Evolutionary conservation across 2,329 filamentous ascomycete species (phyloP).

Genomic region (Fusarium subtropicale): DNA sequence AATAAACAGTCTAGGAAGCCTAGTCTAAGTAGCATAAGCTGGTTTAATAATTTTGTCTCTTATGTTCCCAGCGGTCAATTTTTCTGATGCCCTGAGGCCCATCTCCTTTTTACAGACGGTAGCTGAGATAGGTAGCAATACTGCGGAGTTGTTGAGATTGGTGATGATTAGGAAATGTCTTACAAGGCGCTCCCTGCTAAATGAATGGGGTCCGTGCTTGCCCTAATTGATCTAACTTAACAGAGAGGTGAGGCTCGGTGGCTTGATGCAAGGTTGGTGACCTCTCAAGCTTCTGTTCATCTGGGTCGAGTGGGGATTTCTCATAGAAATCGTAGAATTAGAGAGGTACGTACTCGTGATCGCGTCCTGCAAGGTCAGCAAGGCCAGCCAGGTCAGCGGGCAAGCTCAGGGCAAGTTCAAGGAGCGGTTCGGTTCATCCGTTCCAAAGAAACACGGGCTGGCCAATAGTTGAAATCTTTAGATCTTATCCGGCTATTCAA

Average conservation of each 20-base stretch:
- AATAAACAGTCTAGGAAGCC: too few relatives aligned
- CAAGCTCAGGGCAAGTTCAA: conserved; percentile 11
- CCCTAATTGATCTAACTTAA: conserved; percentile 36
- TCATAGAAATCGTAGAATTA: conserved; percentile 7
- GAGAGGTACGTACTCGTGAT: conserved; percentile 36
- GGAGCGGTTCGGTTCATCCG: conserved; percentile 13
- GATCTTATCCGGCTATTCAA: conserved; percentile 29
- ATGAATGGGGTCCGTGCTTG: conserved; percentile 41
- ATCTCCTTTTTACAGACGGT: background rate
- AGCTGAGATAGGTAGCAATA: conserved; percentile 6
- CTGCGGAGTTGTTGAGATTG: conserved; percentile 35
- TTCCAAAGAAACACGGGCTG: conserved; percentile 24
- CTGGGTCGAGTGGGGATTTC: conserved; percentile 24
- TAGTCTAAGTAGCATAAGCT: too few relatives aligned
- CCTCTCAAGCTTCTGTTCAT: conserved; percentile 5
- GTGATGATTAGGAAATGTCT: conserved; percentile 35
- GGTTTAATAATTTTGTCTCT: too few relatives aligned
- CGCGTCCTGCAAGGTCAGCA: conserved; percentile 19
- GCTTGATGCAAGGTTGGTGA: conserved; percentile 27
- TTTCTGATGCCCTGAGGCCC: too few relatives aligned
- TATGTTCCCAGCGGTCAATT: too few relatives aligned
- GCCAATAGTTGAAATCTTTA: conserved; percentile 14
- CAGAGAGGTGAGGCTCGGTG: conserved; percentile 36
- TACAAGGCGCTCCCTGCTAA: conserved; percentile 32
- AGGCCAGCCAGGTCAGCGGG: background rate